A percentile compares a stretch with the other conserved stretches of the same genome.
Evolutionary conservation across 371 early-diverging fungal genomes (phyloP).

Genomic region (Gilbertella persicaria): DNA sequence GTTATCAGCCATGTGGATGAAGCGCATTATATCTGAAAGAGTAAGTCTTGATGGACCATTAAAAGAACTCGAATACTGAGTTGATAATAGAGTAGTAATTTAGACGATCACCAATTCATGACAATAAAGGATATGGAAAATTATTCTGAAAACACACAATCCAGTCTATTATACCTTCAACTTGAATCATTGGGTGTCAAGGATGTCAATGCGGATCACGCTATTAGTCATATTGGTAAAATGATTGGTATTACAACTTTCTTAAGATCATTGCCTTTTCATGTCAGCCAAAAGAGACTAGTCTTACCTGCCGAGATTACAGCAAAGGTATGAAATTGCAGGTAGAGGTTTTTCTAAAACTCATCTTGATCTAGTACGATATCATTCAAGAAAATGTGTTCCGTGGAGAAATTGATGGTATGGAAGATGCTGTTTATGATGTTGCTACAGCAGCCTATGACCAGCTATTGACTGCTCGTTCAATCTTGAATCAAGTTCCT

Average conservation of each 20-base stretch:
- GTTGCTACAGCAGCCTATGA: constrained; percentile 83
- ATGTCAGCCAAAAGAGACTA: constrained; percentile 64
- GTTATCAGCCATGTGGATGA: constrained; percentile 69
- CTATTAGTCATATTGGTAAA: constrained; percentile 89
- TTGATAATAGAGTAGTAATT: constrained; percentile 56
- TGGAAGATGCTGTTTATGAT: constrained; percentile 78
- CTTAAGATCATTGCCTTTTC: constrained; percentile 70
- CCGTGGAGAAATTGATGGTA: constrained; percentile 62
- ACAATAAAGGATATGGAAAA: constrained; percentile 79
- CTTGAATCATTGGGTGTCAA: constrained; percentile 84
- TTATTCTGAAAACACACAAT: constrained; percentile 87
- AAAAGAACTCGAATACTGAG: constrained; percentile 5
- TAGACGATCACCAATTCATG: constrained; percentile 70
- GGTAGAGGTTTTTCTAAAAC: too few species aligned
- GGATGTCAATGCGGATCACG: constrained; percentile 87
- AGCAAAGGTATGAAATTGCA: constrained; percentile 80
- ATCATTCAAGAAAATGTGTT: constrained; percentile 74
- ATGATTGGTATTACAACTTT: constrained; percentile 81
- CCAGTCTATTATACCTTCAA: constrained; percentile 83
- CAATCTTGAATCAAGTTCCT: constrained; percentile 57
- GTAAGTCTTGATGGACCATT: constrained; percentile 47
- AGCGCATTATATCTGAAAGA: constrained; percentile 74
- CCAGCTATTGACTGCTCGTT: constrained; percentile 76
- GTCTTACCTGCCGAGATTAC: constrained; percentile 75
- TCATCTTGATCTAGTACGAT: constrained; percentile 49